Evolutionary conservation across 2,329 filamentous ascomycete genomes (phyloP), one percentile per base, ranked within the genome.

Genomic region (Scolecobasidium constrictum): DNA sequence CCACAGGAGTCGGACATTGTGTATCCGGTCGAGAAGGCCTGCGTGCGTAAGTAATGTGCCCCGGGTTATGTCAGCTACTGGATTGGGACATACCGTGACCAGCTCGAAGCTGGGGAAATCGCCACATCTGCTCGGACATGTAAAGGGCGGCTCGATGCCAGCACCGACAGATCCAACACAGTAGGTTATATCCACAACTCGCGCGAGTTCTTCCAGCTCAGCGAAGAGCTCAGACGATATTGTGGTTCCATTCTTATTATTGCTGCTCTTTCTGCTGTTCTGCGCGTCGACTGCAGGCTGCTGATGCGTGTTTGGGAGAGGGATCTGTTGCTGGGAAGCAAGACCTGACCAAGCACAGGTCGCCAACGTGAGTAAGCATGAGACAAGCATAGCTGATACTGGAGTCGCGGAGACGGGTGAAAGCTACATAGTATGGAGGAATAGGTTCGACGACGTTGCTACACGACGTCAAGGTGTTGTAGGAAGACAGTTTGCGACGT

Each of bases 171-270:
- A 80, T 48, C 88, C 87, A 46, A 96, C 84, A 61, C 92, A 98
- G 64, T 96, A 96, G 38, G 86, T 71, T 46, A 96, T 92, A 59
- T 98, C 92, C 48, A 95, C 90, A 19, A 96, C 74, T 42, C 88
- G 81, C n/a, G 90, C 78, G 43, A 90, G 70, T 54, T 94, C 84
- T 62, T 95, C 87, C 12, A 98, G 77, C 15, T 85, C 80, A 46
- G 75, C 67, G 63, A 94, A 96, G 47, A 95, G 72, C 18, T 68
- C 55, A 20, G 63, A 55, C 4, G 83, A 79, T 44, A 92, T 58
- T 22, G 58, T n/a, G n/a, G n/a, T n/a, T n/a, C n/a, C n/a, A n/a
- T n/a, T n/a, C n/a, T n/a, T n/a, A n/a, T n/a, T n/a, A n/a, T n/a
- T n/a, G n/a, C n/a, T n/a, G n/a, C n/a, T n/a, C n/a, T n/a, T n/a